Evolutionary conservation across 2,329 filamentous ascomycete genomes (phyloP), one percentile per base, ranked within the genome.

Genomic region (Xylaria polymorpha): DNA sequence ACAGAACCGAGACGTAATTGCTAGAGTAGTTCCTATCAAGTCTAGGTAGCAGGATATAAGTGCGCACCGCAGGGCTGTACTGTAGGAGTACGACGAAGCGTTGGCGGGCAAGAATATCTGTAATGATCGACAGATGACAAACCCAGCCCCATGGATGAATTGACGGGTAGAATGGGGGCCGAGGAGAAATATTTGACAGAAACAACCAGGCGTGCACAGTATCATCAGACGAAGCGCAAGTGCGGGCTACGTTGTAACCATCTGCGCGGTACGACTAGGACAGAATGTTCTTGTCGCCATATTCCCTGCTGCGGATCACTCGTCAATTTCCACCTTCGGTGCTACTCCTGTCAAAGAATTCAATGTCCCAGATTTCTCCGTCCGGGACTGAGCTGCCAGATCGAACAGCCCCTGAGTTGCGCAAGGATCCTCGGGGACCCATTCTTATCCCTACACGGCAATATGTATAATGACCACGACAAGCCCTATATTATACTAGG

Each of bases 261-360:
- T 65, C 61, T 60, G 58, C 67, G 50, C 43, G 67, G 56, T 61
- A 61, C 50, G 56, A 25, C 55, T 29, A 43, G 50, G 32, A 63
- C 43, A 59, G 44, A 43, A 46, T n/a, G 18, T 35, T 62, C 55
- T 60, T 62, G 55, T 64, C 35, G 56, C 25, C n/a, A 60, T 71
- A 50, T 69, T 69, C 73, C 73, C 71, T 74, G 71, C 61, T 51
- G 73, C 57, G 67, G 72, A 74, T 74, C 73, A 71, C 66, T 60
- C 59, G 50, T 68, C 71, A 73, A 73, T 70, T 70, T 68, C 64
- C 68, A 66, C 61, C 64, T 44, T 64, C 61, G 65, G 68, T 55
- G 61, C 57, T 68, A 56, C 65, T 65, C 64, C 39, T 43, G 32
- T 55, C 39, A 20, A 20, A 37, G 51, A 48, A 62, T 53, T 61